Base-by-base conservation (phyloP, 1,284 basidiomycete species). In the Ustilago xerochloae region DNA sequence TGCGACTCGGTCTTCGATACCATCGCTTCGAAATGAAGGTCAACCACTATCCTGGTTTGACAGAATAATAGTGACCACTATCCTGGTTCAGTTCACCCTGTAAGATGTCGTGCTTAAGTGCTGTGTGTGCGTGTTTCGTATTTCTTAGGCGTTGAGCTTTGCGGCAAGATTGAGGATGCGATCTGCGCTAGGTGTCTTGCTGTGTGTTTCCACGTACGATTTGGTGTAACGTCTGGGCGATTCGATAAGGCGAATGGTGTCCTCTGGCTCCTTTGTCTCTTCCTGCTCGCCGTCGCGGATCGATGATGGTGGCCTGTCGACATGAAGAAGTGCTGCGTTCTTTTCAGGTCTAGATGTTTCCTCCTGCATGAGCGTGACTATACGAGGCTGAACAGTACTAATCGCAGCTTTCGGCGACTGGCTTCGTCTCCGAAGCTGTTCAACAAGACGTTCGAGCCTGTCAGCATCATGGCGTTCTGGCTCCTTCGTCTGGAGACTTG, bases 1-100 rank as follows among this genome's bases (percentile, higher is more conserved):
- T 26, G 22, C 15, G 22, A 16, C 9, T 41, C 35, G 26, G 22
- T 28, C 26, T 43, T 56, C 32, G 52, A 63, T 68, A 58, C 50
- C 50, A 52, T 32, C 20, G 24, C 9, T 13, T 26, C 12, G 6
- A 13, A 13, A 13, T 38, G 35, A 16, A 38, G 35, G 35, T 38
- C 35, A 30, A 24, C 48, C 48, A 50, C 50, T 18, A n/a, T 53
- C 39, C 29, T 10, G 51, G 45, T 32, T 26, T 10, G 10, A 13
- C 15, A 16, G 18, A 38, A 6, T 13, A 38, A 5, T 24, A 12
- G 15, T 26, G 22, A 49, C 35, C 59, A 48, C 43, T 20, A 12
- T 46, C 38, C 18, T 48, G 39, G 48, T 43, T 41, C 39, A 30
- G 2, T 24, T 24, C 39, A 20, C 39, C 12, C 7, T 12, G 26